phyloP scores from a whole-genome alignment of 108 stramenopile genomes.

The Cylindrotheca fusiformis region DNA sequence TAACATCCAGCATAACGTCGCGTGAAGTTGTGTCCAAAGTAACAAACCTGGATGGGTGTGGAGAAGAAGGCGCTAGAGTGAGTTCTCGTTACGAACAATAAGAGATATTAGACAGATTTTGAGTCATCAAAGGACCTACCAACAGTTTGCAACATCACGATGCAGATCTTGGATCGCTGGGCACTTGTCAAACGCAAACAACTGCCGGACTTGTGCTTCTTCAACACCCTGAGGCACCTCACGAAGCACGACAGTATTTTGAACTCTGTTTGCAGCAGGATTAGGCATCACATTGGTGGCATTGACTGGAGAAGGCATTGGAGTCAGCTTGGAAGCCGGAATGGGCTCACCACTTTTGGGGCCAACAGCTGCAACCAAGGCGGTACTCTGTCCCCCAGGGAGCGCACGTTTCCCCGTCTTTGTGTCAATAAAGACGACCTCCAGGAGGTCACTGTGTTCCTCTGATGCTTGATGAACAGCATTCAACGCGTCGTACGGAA shows the following conservation, averaged over 20 bases:
- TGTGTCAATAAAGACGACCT: conserved; percentile 39
- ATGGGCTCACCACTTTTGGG: conserved; percentile 28
- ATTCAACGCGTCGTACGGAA: conserved; percentile 22
- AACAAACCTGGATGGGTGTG: conserved; percentile 43
- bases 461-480: conserved; percentile 23
- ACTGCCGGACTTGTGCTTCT: conserved; percentile 36
- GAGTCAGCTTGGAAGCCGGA: conserved; percentile 4
- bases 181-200: conserved; percentile 38
- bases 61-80: not conserved
- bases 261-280: too few species aligned
- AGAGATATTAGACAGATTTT: not conserved
- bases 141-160: conserved; percentile 47
- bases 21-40: conserved; percentile 40
- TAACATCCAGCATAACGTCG: conserved; percentile 45
- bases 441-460: conserved; percentile 38
- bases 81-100: not conserved
- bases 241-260: conserved; percentile 50
- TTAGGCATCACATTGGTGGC: not conserved
- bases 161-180: conserved; percentile 31
- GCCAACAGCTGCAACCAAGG: conserved; percentile 30
- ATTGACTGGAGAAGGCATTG: not conserved
- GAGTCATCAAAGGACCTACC: conserved; percentile 32
- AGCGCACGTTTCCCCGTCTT: conserved; percentile 29
- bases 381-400: conserved; percentile 7
- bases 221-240: conserved; percentile 36